Percentiles rank a stretch among this genome's conserved stretches.
Conservation (phyloP, 2,329 filamentous ascomycete species). For the Monosporascus sp. region DNA sequence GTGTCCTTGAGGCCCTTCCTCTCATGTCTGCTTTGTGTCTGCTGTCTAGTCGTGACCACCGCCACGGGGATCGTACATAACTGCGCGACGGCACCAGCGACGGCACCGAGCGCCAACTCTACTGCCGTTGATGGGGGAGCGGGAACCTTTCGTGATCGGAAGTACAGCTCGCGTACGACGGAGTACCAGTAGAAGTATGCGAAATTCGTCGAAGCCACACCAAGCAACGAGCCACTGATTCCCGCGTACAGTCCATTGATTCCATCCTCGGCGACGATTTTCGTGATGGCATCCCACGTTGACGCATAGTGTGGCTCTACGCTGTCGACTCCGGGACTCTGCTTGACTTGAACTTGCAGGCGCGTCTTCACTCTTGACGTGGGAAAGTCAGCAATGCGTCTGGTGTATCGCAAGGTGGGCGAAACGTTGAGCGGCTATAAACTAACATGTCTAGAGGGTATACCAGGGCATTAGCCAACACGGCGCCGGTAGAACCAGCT, state of each 20-base stretch:
- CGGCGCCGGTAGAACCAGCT: slow-evolving; percentile 86
- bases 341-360: slow-evolving; percentile 88
- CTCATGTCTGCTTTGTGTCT: slow-evolving; percentile 81
- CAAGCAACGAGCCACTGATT: slow-evolving; percentile 78
- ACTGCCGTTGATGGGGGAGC: slow-evolving; percentile 67
- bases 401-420: slow-evolving; percentile 1
- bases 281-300: slow-evolving; percentile 80
- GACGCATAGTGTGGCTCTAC: slow-evolving; percentile 73
- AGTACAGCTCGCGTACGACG: slow-evolving; percentile 75
- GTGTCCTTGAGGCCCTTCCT: slow-evolving; percentile 84
- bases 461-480: slow-evolving; percentile 89
- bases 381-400: slow-evolving; percentile 8
- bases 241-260: slow-evolving; percentile 80
- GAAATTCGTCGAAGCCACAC: slow-evolving; percentile 96
- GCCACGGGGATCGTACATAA: slow-evolving; percentile 95
- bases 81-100: slow-evolving; percentile 87
- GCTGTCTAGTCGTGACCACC: slow-evolving; percentile 91
- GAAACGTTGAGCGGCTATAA: slow-evolving; percentile 1
- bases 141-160: slow-evolving; percentile 49
- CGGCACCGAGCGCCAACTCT: slow-evolving; percentile 79
- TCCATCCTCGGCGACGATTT: slow-evolving; percentile 79
- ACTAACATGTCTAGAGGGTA: slow-evolving; percentile 95
- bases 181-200: slow-evolving; percentile 99
- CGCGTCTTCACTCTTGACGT: slow-evolving; percentile 74
- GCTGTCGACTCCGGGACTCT: slow-evolving; percentile 38